Evolutionary conservation across 1,284 basidiomycete species (phyloP).

Genomic region (Ustilago xerochloae): DNA sequence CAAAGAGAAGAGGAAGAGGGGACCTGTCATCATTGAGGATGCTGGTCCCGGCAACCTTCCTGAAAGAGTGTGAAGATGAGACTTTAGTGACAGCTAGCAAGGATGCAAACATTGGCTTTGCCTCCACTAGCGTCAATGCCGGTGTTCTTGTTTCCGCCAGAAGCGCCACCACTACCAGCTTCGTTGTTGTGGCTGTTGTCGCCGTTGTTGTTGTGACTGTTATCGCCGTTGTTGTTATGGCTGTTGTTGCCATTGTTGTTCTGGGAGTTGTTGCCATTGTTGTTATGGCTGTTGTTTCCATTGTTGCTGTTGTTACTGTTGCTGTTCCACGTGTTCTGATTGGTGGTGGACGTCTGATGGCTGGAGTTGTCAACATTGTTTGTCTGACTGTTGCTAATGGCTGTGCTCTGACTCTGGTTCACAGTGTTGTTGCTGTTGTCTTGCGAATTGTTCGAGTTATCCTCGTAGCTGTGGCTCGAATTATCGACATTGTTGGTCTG

Average conservation of each 20-base stretch:
- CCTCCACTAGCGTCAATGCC: conserved; percentile 11
- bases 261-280: neutral
- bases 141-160: conserved; percentile 16
- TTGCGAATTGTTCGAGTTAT: conserved; percentile 3
- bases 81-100: conserved; percentile 22
- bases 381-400: neutral
- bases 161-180: neutral
- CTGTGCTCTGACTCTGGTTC: neutral
- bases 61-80: no score
- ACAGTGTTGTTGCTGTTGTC: conserved; percentile 4
- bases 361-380: conserved; percentile 15
- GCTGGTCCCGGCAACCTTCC: neutral
- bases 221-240: neutral
- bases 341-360: neutral
- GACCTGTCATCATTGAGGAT: no score
- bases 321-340: neutral
- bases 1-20: no score
- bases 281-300: neutral
- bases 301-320: neutral
- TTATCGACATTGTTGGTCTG: conserved; percentile 13
- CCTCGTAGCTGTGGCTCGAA: neutral
- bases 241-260: neutral
- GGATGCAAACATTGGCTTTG: conserved; percentile 32
- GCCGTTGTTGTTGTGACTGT: conserved; percentile 3
- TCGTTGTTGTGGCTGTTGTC: conserved; percentile 1